phyloP scores from a whole-genome alignment of 305 asterid species.

The Rubia occidens region DNA sequence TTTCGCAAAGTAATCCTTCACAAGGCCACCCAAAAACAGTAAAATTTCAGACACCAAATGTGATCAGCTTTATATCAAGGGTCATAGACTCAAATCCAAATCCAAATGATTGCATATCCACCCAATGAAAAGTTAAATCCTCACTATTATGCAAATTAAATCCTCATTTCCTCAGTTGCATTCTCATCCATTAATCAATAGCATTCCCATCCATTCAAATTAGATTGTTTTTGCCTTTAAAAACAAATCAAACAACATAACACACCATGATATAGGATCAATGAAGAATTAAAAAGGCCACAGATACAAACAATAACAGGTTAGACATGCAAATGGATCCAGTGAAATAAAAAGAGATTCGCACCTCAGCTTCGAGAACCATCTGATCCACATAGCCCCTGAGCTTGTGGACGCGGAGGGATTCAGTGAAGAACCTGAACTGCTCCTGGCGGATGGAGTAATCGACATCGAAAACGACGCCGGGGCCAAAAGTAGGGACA shows the following conservation, averaged over 20 bases:
- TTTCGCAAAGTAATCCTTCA: conserved; percentile 41
- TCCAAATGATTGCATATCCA: not conserved
- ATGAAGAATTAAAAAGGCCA: too few species aligned
- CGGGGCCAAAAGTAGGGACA: conserved; percentile 95
- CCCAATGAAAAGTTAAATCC: not conserved
- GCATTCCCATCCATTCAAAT: not conserved
- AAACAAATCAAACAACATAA: not conserved
- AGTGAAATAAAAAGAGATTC: too few species aligned
- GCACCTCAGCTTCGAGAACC: conserved; percentile 92
- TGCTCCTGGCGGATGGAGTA: conserved; percentile 82
- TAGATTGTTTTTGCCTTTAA: too few species aligned
- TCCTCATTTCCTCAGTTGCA: not conserved
- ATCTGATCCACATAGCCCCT: conserved; percentile 80
- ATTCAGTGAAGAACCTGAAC: conserved; percentile 89
- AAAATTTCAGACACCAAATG: not conserved
- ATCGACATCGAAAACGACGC: conserved; percentile 91
- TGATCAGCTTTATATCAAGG: too few species aligned
- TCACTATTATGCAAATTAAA: not conserved
- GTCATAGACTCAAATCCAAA: not conserved
- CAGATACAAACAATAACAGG: too few species aligned
- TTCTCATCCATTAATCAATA: too few species aligned
- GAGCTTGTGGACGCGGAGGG: conserved; percentile 73
- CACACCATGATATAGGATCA: too few species aligned
- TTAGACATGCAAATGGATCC: too few species aligned
- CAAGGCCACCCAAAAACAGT: not conserved